Conservation (phyloP, 1,284 basidiomycete genomes). For the Schizophyllum amplum region DNA sequence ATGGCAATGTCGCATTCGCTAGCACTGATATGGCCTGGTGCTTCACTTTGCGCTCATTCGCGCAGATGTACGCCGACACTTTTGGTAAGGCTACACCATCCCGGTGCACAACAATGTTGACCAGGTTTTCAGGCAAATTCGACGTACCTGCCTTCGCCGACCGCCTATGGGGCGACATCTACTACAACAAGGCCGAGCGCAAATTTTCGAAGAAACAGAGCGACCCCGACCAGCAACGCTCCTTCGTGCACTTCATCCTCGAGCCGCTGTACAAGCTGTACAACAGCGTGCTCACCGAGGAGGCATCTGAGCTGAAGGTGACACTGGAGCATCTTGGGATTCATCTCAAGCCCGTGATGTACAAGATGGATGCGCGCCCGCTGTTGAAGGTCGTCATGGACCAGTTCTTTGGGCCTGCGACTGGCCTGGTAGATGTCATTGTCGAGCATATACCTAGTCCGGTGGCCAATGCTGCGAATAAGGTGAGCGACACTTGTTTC, state of each 20-base stretch:
- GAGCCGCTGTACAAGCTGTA: conserved; percentile 98
- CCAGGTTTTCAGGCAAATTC: conserved; percentile 36
- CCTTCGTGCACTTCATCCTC: conserved; percentile 95
- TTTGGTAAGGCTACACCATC: conserved; percentile 47
- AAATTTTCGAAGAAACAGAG: conserved; percentile 85
- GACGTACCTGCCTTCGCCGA: conserved; percentile 69
- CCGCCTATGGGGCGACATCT: conserved; percentile 98
- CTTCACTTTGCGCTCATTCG: conserved; percentile 92
- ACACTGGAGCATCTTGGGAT: conserved; percentile 84
- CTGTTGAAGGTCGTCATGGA: conserved; percentile 89
- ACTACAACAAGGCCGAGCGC: conserved; percentile 76
- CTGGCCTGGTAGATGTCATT: conserved; percentile 90
- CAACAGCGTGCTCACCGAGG: conserved; percentile 88
- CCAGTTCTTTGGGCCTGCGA: conserved; percentile 91
- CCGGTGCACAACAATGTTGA: background rate
- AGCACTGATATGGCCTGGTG: conserved; percentile 97
- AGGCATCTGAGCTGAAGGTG: conserved; percentile 74
- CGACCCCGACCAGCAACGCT: conserved; percentile 77
- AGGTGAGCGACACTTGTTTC: conserved; percentile 38
- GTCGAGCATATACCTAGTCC: conserved; percentile 87
- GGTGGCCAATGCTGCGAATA: conserved; percentile 55
- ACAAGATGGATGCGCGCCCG: conserved; percentile 97
- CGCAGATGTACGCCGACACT: conserved; percentile 93
- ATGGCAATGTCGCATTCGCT: conserved; percentile 96
- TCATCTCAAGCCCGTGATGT: conserved; percentile 86